A percentile compares a stretch with the other conserved stretches of the same genome.
Evolutionary conservation across 768 basidiomycete species (phyloP).

Genomic region (Lentinula edodes): DNA sequence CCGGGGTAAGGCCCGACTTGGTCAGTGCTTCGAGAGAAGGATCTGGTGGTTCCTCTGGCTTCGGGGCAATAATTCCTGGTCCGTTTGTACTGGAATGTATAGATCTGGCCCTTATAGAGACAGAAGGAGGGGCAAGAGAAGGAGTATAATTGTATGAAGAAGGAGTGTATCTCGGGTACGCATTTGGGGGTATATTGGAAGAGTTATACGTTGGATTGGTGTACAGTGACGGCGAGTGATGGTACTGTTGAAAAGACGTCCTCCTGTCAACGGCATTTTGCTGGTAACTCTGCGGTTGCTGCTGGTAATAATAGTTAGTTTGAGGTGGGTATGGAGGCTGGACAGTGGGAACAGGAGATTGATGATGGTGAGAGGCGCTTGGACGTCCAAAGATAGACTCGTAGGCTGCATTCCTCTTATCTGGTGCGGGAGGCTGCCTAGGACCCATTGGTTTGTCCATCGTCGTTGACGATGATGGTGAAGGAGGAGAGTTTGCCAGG

Average conservation of each 20-base stretch:
- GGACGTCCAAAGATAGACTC: conserved; percentile 86
- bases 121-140: conserved; percentile 34
- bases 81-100: conserved; percentile 36
- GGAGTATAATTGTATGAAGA: conserved; percentile 12
- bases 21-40: conserved; percentile 34
- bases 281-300: conserved; percentile 26
- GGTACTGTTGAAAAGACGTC: conserved; percentile 26
- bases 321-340: conserved; percentile 13
- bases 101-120: conserved; percentile 44
- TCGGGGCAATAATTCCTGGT: conserved; percentile 39
- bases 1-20: conserved; percentile 59
- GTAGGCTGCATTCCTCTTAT: conserved; percentile 79
- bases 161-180: conserved; percentile 10
- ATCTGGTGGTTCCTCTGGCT: conserved; percentile 47
- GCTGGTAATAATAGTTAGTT: conserved; percentile 20
- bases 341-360: conserved; percentile 15
- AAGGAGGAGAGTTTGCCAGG: conserved; percentile 2
- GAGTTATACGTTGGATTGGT: conserved; percentile 19
- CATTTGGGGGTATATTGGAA: conserved; percentile 20
- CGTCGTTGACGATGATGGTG: conserved; percentile 8
- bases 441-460: conserved; percentile 58
- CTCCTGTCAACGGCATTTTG: conserved; percentile 36
- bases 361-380: conserved; percentile 48
- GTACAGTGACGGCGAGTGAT: conserved; percentile 16
- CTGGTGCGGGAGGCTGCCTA: conserved; percentile 39